Conservation (phyloP, 345 rosid genomes). For the Eucalyptus decipiens region DNA sequence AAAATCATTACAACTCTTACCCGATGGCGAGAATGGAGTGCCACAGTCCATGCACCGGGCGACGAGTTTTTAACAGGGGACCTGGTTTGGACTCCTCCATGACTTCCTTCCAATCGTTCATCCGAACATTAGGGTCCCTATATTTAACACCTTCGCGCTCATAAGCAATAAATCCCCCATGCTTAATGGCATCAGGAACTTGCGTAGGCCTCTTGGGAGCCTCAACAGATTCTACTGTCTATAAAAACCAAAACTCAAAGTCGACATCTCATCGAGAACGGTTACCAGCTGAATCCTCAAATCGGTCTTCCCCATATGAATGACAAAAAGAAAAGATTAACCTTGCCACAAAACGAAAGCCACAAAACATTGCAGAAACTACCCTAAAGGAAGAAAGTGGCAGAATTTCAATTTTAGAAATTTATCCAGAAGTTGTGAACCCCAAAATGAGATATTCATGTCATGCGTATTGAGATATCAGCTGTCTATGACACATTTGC, state of each 20-base stretch:
- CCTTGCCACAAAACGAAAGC: not conserved
- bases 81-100: slow-evolving; percentile 77
- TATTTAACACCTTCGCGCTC: slow-evolving; percentile 89
- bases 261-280: not conserved
- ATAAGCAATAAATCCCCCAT: slow-evolving; percentile 81
- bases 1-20: slow-evolving; percentile 9
- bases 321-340: not conserved
- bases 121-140: slow-evolving; percentile 80
- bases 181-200: slow-evolving; percentile 57
- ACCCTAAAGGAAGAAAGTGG: not conserved
- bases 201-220: slow-evolving; percentile 50
- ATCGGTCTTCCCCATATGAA: not conserved
- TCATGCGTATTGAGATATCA: not conserved
- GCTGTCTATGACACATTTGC: not conserved
- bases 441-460: not conserved
- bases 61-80: slow-evolving; percentile 80
- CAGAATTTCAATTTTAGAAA: not conserved
- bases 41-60: slow-evolving; percentile 99
- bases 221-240: not conserved
- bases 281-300: not conserved
- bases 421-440: not conserved
- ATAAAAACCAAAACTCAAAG: not conserved
- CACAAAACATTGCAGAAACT: not conserved
- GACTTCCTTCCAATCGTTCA: slow-evolving; percentile 94
- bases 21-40: slow-evolving; percentile 99